phyloP scores from a whole-genome alignment of 345 rosid genomes.

The Moringa oleifera region DNA sequence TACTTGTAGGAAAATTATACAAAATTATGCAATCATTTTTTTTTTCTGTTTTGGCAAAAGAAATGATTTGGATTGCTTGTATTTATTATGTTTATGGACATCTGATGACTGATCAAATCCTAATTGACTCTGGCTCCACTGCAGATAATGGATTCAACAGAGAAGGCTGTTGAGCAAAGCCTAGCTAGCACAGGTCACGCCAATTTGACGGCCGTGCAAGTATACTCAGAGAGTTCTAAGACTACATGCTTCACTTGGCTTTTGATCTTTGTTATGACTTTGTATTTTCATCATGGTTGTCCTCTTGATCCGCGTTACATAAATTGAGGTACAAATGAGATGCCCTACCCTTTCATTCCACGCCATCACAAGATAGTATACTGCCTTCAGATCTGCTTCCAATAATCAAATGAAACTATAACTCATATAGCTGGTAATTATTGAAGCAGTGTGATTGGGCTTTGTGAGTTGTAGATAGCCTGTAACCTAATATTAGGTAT shows the following conservation, averaged over 20 bases:
- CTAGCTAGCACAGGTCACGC: slow-evolving; percentile 79
- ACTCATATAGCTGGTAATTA: no score
- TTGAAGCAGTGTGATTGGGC: no score
- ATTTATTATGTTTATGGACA: no score
- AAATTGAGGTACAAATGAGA: no score
- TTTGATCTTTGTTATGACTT: slow-evolving; percentile 57
- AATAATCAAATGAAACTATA: no score
- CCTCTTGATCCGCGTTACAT: slow-evolving; percentile 74
- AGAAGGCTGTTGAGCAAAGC: slow-evolving; percentile 84
- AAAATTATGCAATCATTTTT: not conserved
- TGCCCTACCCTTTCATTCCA: no score
- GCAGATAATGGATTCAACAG: slow-evolving; percentile 86
- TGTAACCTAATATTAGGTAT: no score
- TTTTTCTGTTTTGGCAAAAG: not conserved
- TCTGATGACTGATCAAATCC: no score
- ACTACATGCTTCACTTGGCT: slow-evolving; percentile 89
- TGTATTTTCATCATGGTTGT: slow-evolving; percentile 84
- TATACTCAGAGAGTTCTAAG: slow-evolving; percentile 64
- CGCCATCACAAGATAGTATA: no score
- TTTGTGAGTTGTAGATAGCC: no score
- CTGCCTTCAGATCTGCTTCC: no score
- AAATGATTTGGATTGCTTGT: not conserved
- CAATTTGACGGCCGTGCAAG: slow-evolving; percentile 51
- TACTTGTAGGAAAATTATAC: no score
- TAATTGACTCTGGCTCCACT: not conserved